A percentile compares a stretch with the other conserved stretches of the same genome.
Evolutionary conservation across 2,329 filamentous ascomycete genomes (phyloP).

Genomic region (Knoxdaviesia capensis): DNA sequence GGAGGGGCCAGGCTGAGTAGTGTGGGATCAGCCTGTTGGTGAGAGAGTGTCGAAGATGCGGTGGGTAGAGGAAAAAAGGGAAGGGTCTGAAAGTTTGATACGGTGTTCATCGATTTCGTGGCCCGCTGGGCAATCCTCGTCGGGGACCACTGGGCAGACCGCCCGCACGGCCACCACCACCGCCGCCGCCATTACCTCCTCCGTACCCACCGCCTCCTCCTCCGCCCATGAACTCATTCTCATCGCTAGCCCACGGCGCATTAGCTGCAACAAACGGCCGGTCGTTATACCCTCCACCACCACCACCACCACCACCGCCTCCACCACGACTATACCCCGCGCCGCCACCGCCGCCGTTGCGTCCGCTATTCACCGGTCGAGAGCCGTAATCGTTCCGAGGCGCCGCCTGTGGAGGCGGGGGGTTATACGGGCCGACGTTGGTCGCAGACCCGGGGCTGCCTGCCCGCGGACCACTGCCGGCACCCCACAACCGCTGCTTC

Average conservation of each 20-base stretch:
- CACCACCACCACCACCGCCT: constrained; percentile 9
- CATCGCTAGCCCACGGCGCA: constrained; percentile 24
- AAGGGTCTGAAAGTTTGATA: too few species aligned
- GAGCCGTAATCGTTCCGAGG: too few species aligned
- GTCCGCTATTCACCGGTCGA: too few species aligned
- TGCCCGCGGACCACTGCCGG: constrained; percentile 25
- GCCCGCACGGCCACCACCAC: constrained; percentile 10
- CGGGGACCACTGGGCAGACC: constrained; percentile 18
- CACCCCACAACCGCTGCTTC: constrained; percentile 61
- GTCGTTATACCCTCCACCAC: constrained; percentile 12
- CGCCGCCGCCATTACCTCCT: constrained; percentile 13
- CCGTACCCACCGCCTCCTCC: constrained; percentile 1
- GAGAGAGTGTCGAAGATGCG: too few species aligned
- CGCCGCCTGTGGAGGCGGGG: constrained; percentile 13
- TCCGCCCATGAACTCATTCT: constrained; percentile 8
- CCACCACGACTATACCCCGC: constrained; percentile 3
- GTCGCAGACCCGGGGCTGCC: constrained; percentile 27
- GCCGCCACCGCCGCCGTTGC: constrained; percentile 10
- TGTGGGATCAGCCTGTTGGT: too few species aligned
- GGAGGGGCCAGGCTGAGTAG: too few species aligned
- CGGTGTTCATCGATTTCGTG: constrained; percentile 16
- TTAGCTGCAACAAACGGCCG: constrained; percentile 24
- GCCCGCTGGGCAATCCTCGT: constrained; percentile 11
- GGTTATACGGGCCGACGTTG: constrained; percentile 20
- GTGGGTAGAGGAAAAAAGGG: too few species aligned